phyloP scores from a whole-genome alignment of 352 stramenopile species.

The Pythium folliculosum region DNA sequence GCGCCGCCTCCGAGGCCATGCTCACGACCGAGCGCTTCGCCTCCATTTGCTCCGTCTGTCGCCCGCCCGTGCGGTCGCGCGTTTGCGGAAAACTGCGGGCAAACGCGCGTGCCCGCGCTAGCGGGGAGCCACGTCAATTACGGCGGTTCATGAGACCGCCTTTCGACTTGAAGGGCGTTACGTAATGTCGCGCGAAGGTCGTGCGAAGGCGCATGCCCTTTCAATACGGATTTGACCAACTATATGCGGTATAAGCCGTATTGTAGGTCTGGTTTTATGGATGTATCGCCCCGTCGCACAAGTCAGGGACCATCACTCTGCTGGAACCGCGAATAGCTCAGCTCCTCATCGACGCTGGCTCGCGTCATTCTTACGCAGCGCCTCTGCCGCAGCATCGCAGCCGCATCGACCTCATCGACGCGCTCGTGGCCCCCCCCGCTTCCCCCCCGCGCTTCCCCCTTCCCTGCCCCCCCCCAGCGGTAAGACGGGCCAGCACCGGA shows the following conservation, averaged over 20 bases:
- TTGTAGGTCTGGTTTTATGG: neutral
- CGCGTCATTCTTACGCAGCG: neutral
- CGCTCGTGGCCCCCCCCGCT: neutral
- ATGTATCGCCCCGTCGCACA: neutral
- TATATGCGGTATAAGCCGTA: conserved; percentile 5
- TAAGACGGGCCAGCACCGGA: no score
- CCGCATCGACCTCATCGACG: neutral
- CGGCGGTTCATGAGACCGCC: no score
- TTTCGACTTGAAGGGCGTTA: neutral
- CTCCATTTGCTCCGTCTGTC: neutral
- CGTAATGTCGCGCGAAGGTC: conserved; percentile 17
- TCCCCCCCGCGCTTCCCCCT: no score
- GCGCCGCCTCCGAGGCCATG: neutral
- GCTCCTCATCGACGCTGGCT: neutral
- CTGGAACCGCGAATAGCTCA: neutral
- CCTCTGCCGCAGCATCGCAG: neutral
- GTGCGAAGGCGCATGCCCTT: conserved; percentile 1
- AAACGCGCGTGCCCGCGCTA: no score
- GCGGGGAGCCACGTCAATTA: neutral
- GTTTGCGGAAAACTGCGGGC: no score
- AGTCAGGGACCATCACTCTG: conserved; percentile 17
- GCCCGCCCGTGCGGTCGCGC: no score
- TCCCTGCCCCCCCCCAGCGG: no score
- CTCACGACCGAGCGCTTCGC: conserved; percentile 9
- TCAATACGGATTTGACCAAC: neutral